phyloP scores from a whole-genome alignment of 768 basidiomycete genomes.

The Leccinellum albellum region DNA sequence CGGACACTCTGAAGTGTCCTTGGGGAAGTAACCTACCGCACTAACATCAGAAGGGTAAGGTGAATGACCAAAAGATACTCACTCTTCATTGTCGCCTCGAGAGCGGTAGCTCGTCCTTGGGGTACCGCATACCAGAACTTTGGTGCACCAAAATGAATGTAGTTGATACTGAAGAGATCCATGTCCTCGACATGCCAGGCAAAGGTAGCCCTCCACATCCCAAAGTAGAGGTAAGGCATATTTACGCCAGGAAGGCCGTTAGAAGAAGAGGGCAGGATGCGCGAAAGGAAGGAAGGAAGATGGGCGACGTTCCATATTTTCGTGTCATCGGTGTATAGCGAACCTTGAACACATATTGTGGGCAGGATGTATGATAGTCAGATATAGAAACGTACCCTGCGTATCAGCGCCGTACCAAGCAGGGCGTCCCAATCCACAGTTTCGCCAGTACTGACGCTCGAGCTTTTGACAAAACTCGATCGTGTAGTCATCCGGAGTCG shows the following conservation, averaged over 20 bases:
- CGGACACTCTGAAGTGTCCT: constrained; percentile 77
- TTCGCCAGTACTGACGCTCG: constrained; percentile 90
- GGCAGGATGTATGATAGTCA: neutral
- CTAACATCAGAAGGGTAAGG: constrained; percentile 1
- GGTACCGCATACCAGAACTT: constrained; percentile 98
- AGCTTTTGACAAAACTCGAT: constrained; percentile 83
- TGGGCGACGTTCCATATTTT: constrained; percentile 92
- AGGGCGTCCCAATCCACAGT: constrained; percentile 81
- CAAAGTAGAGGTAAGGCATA: constrained; percentile 95
- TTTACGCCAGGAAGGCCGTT: constrained; percentile 91
- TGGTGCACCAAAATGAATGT: constrained; percentile 96
- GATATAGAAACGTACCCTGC: constrained; percentile 58
- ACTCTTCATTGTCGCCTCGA: constrained; percentile 93
- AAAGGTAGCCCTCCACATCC: constrained; percentile 99
- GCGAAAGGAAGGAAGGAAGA: constrained; percentile 81
- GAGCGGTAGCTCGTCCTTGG: constrained; percentile 71
- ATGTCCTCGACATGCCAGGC: constrained; percentile 99
- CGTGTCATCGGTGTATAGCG: constrained; percentile 70
- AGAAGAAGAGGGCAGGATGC: constrained; percentile 63
- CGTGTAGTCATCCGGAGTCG: constrained; percentile 74
- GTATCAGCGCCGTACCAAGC: constrained; percentile 99
- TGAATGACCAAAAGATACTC: constrained; percentile 13
- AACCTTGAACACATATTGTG: constrained; percentile 38
- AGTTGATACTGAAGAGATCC: constrained; percentile 99
- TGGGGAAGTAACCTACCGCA: constrained; percentile 77